These are phyloP conservation scores for Phyllosticta capitalensis DNA, from an alignment of 2,329 filamentous ascomycete genomes.

Conservation along the genomic window DNA sequence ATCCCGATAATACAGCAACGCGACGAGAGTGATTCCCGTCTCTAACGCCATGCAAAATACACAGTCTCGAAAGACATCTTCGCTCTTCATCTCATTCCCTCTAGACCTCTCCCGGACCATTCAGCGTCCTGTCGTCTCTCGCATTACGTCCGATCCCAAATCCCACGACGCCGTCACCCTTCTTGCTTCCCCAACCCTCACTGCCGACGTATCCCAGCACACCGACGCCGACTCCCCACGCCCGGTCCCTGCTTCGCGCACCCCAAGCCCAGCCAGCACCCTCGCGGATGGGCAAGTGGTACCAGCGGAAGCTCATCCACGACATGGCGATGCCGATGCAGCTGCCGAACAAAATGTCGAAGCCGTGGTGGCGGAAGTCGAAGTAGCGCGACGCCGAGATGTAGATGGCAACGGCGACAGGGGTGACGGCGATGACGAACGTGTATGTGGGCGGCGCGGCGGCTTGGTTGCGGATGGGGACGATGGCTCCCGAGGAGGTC, in stretches of 20 bases:
- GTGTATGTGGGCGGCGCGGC: slow-evolving; percentile 79
- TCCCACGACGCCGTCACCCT: neutral
- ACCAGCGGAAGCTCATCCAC: slow-evolving; percentile 72
- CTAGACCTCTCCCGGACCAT: neutral
- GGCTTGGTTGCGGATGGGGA: slow-evolving; percentile 54
- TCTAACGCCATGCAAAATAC: neutral
- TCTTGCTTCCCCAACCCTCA: slow-evolving; percentile 32
- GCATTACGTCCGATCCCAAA: neutral
- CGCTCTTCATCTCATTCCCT: neutral
- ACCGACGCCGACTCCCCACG: slow-evolving; percentile 69
- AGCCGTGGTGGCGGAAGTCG: slow-evolving; percentile 83
- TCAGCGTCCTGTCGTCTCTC: neutral
- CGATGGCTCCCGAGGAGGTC: slow-evolving; percentile 10
- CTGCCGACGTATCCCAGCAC: slow-evolving; percentile 37
- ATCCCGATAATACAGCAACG: too few relatives aligned
- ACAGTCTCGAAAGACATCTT: neutral
- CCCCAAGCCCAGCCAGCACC: slow-evolving; percentile 89
- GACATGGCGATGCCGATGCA: slow-evolving; percentile 63
- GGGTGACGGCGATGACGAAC: slow-evolving; percentile 58
- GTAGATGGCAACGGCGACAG: slow-evolving; percentile 67
- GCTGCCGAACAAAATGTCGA: slow-evolving; percentile 82
- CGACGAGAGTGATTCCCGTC: too few relatives aligned
- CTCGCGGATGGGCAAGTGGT: slow-evolving; percentile 69
- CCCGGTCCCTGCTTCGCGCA: slow-evolving; percentile 59
- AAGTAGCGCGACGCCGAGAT: slow-evolving; percentile 80